These are phyloP conservation scores for Tetrahymena borealis DNA, from an alignment of 73 alveolate species.

Conservation along the genomic window DNA sequence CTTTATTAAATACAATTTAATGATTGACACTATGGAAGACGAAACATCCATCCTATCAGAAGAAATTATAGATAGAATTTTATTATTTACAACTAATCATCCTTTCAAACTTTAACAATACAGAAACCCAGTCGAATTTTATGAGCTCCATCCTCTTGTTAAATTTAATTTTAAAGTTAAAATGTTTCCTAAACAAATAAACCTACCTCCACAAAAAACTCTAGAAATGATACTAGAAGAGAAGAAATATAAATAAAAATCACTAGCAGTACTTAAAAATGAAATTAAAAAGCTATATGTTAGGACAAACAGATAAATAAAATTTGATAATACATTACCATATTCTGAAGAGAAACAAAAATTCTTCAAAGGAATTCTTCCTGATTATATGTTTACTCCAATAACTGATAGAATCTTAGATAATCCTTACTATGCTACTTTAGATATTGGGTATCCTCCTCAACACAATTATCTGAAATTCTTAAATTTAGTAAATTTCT, in stretches of 20 bases:
- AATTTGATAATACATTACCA: not conserved
- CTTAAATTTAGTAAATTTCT: not conserved
- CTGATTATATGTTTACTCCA: not conserved
- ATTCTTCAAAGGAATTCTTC: not conserved
- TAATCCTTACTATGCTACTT: not conserved
- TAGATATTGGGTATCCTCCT: not conserved
- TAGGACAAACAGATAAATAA: not conserved
- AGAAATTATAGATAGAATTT: not conserved
- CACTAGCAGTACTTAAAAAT: not conserved
- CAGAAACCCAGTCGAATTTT: not conserved
- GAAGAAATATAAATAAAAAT: not conserved
- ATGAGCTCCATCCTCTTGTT: not conserved
- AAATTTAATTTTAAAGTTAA: not conserved
- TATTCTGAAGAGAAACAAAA: not conserved
- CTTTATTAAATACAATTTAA: conserved; percentile 26
- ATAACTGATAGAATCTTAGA: not conserved
- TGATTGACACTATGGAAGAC: conserved; percentile 46
- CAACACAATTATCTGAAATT: not conserved
- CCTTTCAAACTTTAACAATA: conserved; percentile 2
- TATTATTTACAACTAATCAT: conserved; percentile 4
- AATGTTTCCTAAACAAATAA: not conserved
- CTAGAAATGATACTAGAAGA: not conserved
- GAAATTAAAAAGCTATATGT: not conserved
- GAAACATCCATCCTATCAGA: conserved; percentile 4
- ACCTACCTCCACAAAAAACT: not conserved